Conservation (phyloP, 2,329 filamentous ascomycete species). For the Metarhizium brunneum region DNA sequence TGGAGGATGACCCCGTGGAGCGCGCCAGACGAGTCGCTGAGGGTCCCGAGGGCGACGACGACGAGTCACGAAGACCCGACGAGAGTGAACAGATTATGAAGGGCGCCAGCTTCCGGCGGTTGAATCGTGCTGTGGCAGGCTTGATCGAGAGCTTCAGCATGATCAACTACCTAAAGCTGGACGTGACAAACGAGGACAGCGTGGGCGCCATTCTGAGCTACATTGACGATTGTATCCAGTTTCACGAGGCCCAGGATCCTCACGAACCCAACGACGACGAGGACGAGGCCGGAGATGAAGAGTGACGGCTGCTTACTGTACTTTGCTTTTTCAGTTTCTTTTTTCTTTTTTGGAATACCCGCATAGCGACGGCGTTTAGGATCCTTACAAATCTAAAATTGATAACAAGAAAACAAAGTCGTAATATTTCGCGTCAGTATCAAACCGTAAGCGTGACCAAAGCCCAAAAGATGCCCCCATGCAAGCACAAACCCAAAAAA, state of each 20-base stretch:
- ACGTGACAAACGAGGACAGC: conserved; percentile 87
- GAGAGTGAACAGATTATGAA: conserved; percentile 65
- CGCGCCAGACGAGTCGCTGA: conserved; percentile 28
- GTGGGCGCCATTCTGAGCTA: conserved; percentile 77
- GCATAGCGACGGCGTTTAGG: conserved; percentile 35
- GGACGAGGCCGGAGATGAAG: conserved; percentile 31
- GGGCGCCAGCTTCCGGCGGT: conserved; percentile 68
- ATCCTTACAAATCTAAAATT: too few species aligned
- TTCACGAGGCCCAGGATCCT: conserved; percentile 86
- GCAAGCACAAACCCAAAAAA: too few species aligned
- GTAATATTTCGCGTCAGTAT: too few species aligned
- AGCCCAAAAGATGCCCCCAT: too few species aligned
- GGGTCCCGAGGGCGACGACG: conserved; percentile 34
- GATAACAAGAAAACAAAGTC: too few species aligned
- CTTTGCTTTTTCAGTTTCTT: not conserved
- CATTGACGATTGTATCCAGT: conserved; percentile 91
- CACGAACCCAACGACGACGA: conserved; percentile 68
- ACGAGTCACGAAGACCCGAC: conserved; percentile 49
- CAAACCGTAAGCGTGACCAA: too few species aligned
- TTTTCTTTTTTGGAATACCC: not conserved
- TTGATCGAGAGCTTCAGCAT: conserved; percentile 97
- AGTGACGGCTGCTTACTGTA: conserved; percentile 6
- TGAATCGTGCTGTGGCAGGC: conserved; percentile 82
- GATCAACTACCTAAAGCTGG: conserved; percentile 87
- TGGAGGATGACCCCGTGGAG: conserved; percentile 69